A percentile compares a stretch with the other conserved stretches of the same genome.
phyloP scores from a whole-genome alignment of 192 early-diverging fungal species.

The Coemansia sp. region DNA sequence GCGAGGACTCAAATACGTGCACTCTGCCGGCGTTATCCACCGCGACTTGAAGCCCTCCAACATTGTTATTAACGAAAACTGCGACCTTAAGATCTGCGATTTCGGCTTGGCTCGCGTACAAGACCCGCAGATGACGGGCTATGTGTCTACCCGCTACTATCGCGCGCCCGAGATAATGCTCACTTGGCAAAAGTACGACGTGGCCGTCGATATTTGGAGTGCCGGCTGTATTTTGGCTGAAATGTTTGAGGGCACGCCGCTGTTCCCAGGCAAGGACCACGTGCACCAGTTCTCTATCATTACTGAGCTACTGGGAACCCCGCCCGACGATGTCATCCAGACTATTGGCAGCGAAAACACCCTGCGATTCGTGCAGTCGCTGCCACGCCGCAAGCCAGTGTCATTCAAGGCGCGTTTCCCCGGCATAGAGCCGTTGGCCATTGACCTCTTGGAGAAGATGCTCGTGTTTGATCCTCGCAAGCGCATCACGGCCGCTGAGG shows the following conservation, averaged over 20 bases:
- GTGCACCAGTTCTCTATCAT: slow-evolving; percentile 97
- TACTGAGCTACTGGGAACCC: slow-evolving; percentile 88
- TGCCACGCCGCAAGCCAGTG: slow-evolving; percentile 79
- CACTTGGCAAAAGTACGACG: slow-evolving; percentile 96
- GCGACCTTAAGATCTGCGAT: slow-evolving; percentile 98
- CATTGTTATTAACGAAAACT: slow-evolving; percentile 96
- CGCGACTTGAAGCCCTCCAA: slow-evolving; percentile 97
- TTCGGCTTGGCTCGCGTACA: slow-evolving; percentile 95
- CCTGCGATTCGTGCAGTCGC: slow-evolving; percentile 85
- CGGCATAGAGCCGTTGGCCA: slow-evolving; percentile 74
- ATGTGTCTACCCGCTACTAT: slow-evolving; percentile 97
- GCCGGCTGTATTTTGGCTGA: slow-evolving; percentile 94
- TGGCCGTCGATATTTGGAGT: slow-evolving; percentile 96
- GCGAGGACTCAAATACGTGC: slow-evolving; percentile 91
- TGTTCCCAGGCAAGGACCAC: slow-evolving; percentile 95
- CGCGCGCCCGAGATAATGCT: slow-evolving; percentile 99
- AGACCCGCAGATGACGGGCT: slow-evolving; percentile 97
- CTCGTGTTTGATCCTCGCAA: slow-evolving; percentile 91
- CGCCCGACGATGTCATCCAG: slow-evolving; percentile 88
- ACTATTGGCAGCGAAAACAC: slow-evolving; percentile 94
- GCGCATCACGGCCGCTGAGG: slow-evolving; percentile 86
- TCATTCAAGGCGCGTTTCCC: slow-evolving; percentile 81
- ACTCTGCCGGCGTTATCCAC: slow-evolving; percentile 95
- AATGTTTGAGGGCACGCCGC: slow-evolving; percentile 93
- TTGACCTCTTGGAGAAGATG: slow-evolving; percentile 90